Base-by-base conservation (phyloP, 208 protist genomes). In the Acanthamoeba castellanii region DNA sequence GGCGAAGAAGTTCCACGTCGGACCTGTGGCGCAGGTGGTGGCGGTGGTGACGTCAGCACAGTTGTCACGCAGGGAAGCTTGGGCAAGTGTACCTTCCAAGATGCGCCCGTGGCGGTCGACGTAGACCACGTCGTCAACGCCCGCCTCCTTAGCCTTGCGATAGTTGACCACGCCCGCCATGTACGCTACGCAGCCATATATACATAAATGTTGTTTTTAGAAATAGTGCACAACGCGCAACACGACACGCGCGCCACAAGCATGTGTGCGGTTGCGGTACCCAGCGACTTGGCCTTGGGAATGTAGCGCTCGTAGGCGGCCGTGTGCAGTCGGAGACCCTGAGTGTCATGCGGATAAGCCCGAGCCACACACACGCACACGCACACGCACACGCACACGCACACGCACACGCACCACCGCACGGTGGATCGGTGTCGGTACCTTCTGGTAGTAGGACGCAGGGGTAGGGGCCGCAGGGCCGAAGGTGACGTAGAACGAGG, bases 1-100 rank as follows among this genome's bases (percentile, higher is more conserved):
- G 27, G 45, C 42, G 27, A 85, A 85, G 76, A 85, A 85, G 76
- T 55, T 85, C 76, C 76, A 85, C 27, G 76, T 85, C 25, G 76
- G 76, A 14, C 66, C 66, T 74, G 66, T 57, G 52, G 13, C 52
- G 52, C 32, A 68, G 61, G 13, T 27, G 16, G 13, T 68, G 61
- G 3, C 61, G 27, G 61, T 68, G 61, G 27, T 20, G 25, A 30
- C 61, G 61, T 20, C 61, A 20, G 25, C 25, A 30, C 4, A 68
- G 25, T 30, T 68, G 61, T 1, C 4, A 20, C 42, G 42, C 42
- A 57, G 52, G 13, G 32, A n/a, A 6, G 11, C 9, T 13, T 2
- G n/a, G 11, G 7, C 61, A 68, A 30, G 3, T 0, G 32, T n/a
- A 85, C 76, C 76, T n/a, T 85, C 76, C 30, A 85, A 6, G 34